phyloP scores from a whole-genome alignment of 2,329 filamentous ascomycete species.

The Ophiostoma ulmi region DNA sequence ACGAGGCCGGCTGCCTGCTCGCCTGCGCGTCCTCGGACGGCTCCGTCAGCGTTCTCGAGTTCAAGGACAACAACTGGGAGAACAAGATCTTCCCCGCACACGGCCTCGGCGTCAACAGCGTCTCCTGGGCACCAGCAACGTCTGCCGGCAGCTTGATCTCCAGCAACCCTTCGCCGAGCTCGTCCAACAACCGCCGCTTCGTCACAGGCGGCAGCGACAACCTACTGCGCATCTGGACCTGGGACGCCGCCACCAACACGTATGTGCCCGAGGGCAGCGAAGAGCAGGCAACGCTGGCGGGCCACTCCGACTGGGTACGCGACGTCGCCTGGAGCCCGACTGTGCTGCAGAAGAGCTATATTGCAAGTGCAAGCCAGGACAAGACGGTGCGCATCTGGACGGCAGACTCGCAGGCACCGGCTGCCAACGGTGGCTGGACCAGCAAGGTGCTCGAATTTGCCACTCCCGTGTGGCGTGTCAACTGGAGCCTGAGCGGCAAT shows the following conservation, averaged over 20 bases:
- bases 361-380: slow-evolving; percentile 91
- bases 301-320: slow-evolving; percentile 93
- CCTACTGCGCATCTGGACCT: slow-evolving; percentile 87
- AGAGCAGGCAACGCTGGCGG: slow-evolving; percentile 51
- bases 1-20: slow-evolving; percentile 89
- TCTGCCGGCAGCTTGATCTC: slow-evolving; percentile 79
- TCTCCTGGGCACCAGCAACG: slow-evolving; percentile 87
- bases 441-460: slow-evolving; percentile 84
- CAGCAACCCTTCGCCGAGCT: slow-evolving; percentile 54
- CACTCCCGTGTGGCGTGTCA: slow-evolving; percentile 87
- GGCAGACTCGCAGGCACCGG: slow-evolving; percentile 44
- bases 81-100: slow-evolving; percentile 88
- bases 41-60: slow-evolving; percentile 88
- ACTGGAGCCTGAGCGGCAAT: slow-evolving; percentile 96
- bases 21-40: slow-evolving; percentile 93
- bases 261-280: slow-evolving; percentile 57
- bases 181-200: slow-evolving; percentile 69
- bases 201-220: slow-evolving; percentile 96
- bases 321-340: slow-evolving; percentile 97
- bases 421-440: slow-evolving; percentile 61
- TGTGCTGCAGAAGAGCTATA: slow-evolving; percentile 91
- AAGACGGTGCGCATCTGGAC: slow-evolving; percentile 99
- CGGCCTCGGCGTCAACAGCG: slow-evolving; percentile 89
- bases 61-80: slow-evolving; percentile 81
- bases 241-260: slow-evolving; percentile 47